Conservation (phyloP, 257 asterid species). For the Knoxia roxburghii region DNA sequence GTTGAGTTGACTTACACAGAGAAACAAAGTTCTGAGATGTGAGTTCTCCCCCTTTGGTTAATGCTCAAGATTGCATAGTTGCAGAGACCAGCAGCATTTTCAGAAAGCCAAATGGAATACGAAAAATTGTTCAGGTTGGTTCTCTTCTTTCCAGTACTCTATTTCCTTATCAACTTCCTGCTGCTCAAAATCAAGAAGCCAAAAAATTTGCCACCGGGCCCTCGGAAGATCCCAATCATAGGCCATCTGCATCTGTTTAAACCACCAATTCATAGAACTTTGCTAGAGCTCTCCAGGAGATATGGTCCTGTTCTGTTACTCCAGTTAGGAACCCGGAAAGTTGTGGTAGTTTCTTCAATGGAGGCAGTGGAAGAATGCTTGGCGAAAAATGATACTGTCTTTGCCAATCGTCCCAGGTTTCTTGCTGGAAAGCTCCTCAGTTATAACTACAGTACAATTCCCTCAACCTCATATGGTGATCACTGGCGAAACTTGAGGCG, state of each 20-base stretch:
- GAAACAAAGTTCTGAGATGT: too few relatives aligned
- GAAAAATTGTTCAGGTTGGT: not conserved
- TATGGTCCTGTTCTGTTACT: slow-evolving; percentile 47
- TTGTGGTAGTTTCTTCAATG: slow-evolving; percentile 45
- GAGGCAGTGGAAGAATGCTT: slow-evolving; percentile 51
- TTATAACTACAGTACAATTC: slow-evolving; percentile 27
- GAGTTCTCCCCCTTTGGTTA: not conserved
- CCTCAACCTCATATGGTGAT: slow-evolving; percentile 36
- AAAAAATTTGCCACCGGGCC: slow-evolving; percentile 32
- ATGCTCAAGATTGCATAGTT: not conserved
- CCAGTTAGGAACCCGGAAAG: slow-evolving; percentile 31
- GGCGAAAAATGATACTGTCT: slow-evolving; percentile 40
- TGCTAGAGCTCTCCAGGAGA: not conserved
- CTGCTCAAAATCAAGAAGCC: not conserved
- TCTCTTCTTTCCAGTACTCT: not conserved
- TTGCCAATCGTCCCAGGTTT: slow-evolving; percentile 46
- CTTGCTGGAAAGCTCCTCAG: slow-evolving; percentile 32
- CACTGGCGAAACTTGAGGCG: slow-evolving; percentile 44
- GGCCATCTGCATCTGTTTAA: slow-evolving; percentile 60
- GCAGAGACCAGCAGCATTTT: too few relatives aligned
- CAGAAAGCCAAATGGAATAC: not conserved
- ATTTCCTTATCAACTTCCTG: not conserved
- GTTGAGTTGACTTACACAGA: too few relatives aligned
- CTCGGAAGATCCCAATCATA: slow-evolving; percentile 42
- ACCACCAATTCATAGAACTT: slow-evolving; percentile 14